Percentiles rank a stretch among this genome's conserved stretches.
Evolutionary conservation across 306 rosid species (phyloP).

Genomic region (Prunus armeniaca): DNA sequence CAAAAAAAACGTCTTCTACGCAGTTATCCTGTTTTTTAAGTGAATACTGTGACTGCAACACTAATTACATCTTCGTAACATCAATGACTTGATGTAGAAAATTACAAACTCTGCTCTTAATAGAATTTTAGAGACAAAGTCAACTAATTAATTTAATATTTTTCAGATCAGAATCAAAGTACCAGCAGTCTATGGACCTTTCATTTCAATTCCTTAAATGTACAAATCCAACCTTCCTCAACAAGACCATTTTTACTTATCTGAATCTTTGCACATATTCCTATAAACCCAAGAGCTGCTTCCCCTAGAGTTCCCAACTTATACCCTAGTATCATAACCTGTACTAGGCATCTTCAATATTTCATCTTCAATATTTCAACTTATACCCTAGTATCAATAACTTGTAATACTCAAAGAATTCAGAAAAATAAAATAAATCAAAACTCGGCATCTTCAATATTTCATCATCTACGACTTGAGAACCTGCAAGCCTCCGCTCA

Average conservation of each 20-base stretch:
- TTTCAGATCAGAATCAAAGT: neutral
- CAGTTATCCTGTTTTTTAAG: neutral
- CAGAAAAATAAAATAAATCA: neutral
- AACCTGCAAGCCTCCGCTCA: neutral
- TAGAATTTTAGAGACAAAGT: neutral
- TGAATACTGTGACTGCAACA: neutral
- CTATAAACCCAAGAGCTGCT: neutral
- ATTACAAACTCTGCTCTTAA: neutral
- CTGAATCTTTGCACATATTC: neutral
- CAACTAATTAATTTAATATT: neutral
- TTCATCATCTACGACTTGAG: neutral
- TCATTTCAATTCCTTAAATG: too few relatives aligned
- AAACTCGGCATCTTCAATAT: neutral
- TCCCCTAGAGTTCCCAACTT: neutral
- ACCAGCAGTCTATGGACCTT: neutral
- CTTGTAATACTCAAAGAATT: neutral
- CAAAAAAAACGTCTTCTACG: neutral
- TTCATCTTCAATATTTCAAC: too few relatives aligned
- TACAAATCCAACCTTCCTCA: neutral
- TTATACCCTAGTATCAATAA: neutral
- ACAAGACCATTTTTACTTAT: neutral
- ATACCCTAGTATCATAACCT: neutral
- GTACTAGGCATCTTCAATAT: too few relatives aligned
- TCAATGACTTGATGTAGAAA: neutral
- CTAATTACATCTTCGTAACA: neutral